These are phyloP conservation scores for Lachancea cidri DNA, from an alignment of 805 yeast species.

Conservation along the genomic window DNA sequence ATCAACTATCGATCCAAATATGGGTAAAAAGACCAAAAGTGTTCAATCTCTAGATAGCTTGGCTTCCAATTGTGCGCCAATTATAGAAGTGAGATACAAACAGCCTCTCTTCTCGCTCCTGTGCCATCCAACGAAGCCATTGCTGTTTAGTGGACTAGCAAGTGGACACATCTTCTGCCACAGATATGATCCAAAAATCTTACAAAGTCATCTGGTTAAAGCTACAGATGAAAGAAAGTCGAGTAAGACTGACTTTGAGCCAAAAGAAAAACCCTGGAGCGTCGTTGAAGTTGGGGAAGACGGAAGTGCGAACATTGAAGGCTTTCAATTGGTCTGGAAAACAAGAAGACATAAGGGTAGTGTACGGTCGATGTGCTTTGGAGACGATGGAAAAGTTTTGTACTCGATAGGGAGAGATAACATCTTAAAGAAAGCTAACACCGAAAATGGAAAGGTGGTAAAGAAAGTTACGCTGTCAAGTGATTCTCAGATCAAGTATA, in stretches of 20 bases:
- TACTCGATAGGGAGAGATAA: conserved; percentile 78
- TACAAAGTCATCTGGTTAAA: conserved; percentile 32
- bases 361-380: conserved; percentile 66
- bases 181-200: conserved; percentile 46
- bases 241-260: conserved; percentile 13
- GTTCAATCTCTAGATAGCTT: conserved; percentile 10
- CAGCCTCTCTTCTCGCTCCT: conserved; percentile 74
- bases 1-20: neutral
- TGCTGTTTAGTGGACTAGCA: conserved; percentile 68
- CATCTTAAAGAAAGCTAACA: conserved; percentile 65
- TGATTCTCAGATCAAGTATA: conserved; percentile 23
- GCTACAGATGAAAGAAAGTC: conserved; percentile 17
- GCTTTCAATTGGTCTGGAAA: conserved; percentile 55
- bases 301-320: conserved; percentile 13
- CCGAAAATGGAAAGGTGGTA: conserved; percentile 70
- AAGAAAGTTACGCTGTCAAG: conserved; percentile 39
- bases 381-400: conserved; percentile 44
- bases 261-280: conserved; percentile 6
- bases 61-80: conserved; percentile 25
- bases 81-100: conserved; percentile 35
- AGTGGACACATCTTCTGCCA: conserved; percentile 70
- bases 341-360: conserved; percentile 89
- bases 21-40: conserved; percentile 10
- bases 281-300: conserved; percentile 3
- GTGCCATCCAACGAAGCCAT: conserved; percentile 69